Evolutionary conservation across 441 rosid species (phyloP), one percentile per base, ranked within the genome.

Genomic region (Eugenia klotzschiana): DNA sequence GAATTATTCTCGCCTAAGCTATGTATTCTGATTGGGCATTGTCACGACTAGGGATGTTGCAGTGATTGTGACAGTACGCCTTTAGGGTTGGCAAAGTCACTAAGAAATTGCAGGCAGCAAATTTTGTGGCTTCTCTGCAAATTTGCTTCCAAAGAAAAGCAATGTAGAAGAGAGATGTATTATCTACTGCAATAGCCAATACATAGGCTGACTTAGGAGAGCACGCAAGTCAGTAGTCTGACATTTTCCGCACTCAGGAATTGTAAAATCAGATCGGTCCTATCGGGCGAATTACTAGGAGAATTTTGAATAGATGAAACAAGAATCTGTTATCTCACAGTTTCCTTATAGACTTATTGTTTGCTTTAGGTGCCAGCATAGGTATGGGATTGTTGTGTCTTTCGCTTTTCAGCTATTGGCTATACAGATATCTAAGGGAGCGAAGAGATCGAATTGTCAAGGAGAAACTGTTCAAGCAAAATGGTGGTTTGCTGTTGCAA

Each of bases 401-500:
- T 60, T 60, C 23, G 22, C 23, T 60, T 20, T 29, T 60, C 43
- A 60, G n/a, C 23, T 29, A 60, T 20, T 29, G 43, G 13, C 74
- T 60, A 0, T 60, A 18, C n/a, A 60, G 74, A 29, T 16, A 16
- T 29, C 13, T 29, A 60, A 18, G 13, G 23, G 9, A 60, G 74
- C 13, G 0, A 29, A 29, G n/a, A 29, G n/a, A 60, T n/a, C 8
- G 74, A 29, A 60, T 60, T 29, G 74, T 18, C 74, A 60, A 60
- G 13, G 43, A 60, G 41, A 60, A 60, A 60, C 43, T 60, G 74
- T 64, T 64, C 23, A 3, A 64, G 43, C 74, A 64, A 64, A 91
- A 92, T 79, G 95, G 95, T 7, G 92, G 95, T 29, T 56, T 89
- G 60, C 46, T 89, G 86, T 81, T 91, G 41, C 82, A 87, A 29